phyloP scores from a whole-genome alignment of 202 grass and related monocot genomes.

The Zoysia matrella region DNA sequence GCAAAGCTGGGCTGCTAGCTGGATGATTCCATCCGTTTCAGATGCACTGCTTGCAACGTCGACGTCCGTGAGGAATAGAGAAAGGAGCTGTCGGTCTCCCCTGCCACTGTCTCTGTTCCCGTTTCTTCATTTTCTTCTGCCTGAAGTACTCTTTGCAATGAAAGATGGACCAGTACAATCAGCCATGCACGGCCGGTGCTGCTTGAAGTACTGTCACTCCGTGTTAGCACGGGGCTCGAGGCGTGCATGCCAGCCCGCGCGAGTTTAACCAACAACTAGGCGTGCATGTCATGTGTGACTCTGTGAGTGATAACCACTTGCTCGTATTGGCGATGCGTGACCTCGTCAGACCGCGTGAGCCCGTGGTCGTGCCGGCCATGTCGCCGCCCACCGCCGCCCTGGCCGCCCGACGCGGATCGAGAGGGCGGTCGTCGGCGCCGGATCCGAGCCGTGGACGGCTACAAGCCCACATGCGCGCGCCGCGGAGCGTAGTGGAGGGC shows the following conservation, averaged over 20 bases:
- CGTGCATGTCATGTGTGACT: neutral
- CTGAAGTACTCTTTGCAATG: too few relatives aligned
- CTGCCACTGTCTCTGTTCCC: too few relatives aligned
- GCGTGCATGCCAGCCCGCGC: neutral
- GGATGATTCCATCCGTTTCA: too few relatives aligned
- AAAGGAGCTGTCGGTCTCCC: too few relatives aligned
- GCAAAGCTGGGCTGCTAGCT: too few relatives aligned
- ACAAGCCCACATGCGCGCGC: slow-evolving; percentile 30
- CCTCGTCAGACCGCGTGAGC: too few relatives aligned
- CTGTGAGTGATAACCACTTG: slow-evolving; percentile 27
- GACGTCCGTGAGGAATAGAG: too few relatives aligned
- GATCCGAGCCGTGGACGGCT: slow-evolving; percentile 34
- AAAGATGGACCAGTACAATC: neutral
- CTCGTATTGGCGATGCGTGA: slow-evolving; percentile 9
- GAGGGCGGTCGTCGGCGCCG: slow-evolving; percentile 2
- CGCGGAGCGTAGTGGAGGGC: neutral
- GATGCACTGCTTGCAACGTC: too few relatives aligned
- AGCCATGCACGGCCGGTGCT: neutral
- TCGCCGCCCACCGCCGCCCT: slow-evolving; percentile 30
- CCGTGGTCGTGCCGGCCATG: slow-evolving; percentile 27
- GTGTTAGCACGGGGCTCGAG: neutral
- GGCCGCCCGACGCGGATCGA: slow-evolving; percentile 17
- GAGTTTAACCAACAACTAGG: neutral
- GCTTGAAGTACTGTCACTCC: neutral
- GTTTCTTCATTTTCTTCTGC: too few relatives aligned